Evolutionary conservation across 306 rosid species (phyloP).

Genomic region (Lablab purpureus): DNA sequence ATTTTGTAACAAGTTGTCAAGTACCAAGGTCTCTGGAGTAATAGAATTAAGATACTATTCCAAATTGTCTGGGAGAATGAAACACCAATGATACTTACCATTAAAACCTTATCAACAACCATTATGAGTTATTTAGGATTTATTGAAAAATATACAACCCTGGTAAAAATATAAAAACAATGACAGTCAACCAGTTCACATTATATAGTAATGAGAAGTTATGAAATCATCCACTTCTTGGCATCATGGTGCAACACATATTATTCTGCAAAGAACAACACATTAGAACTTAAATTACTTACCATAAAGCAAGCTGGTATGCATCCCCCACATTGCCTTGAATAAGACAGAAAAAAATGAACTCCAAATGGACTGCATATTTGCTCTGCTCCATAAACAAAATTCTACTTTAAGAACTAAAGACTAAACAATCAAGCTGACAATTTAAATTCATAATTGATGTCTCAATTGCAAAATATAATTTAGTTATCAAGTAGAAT

Average conservation of each 20-base stretch:
- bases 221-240: slow-evolving; percentile 2
- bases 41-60: not conserved
- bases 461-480: slow-evolving; percentile 24
- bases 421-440: slow-evolving; percentile 27
- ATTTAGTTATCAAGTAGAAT: slow-evolving; percentile 10
- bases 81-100: not conserved
- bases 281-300: slow-evolving; percentile 41
- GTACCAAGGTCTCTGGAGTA: not conserved
- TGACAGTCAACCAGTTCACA: slow-evolving; percentile 9
- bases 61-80: not conserved
- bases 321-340: slow-evolving; percentile 64
- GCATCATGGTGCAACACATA: slow-evolving; percentile 21
- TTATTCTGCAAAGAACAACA: slow-evolving; percentile 26
- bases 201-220: slow-evolving; percentile 30
- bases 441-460: slow-evolving; percentile 4
- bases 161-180: slow-evolving; percentile 2
- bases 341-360: slow-evolving; percentile 63
- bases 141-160: slow-evolving; percentile 1
- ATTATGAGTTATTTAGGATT: slow-evolving; percentile 18
- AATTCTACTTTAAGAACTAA: slow-evolving; percentile 37
- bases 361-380: slow-evolving; percentile 63
- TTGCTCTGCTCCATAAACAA: slow-evolving; percentile 64
- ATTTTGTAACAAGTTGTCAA: not conserved
- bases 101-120: slow-evolving; percentile 2
- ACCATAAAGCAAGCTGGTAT: slow-evolving; percentile 64